Conservation (phyloP, 495 filamentous ascomycete species). For the Neurospora sp. region DNA sequence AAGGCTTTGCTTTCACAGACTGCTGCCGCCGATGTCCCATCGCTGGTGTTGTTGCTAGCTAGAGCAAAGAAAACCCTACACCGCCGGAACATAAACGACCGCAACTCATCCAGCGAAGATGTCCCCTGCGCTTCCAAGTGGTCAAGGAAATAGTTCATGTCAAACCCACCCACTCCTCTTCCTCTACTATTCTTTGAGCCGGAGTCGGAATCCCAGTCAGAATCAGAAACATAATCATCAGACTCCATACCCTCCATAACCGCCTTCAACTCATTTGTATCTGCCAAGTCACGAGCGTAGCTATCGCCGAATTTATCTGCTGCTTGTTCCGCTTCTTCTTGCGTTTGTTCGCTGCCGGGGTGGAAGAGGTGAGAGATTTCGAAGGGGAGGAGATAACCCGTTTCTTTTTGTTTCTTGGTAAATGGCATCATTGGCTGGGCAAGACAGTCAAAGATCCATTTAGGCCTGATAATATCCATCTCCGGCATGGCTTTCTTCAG, state of each 20-base stretch:
- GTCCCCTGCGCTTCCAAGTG: slow-evolving; percentile 48
- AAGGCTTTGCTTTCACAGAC: slow-evolving; percentile 10
- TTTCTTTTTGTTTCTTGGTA: slow-evolving; percentile 39
- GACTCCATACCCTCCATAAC: slow-evolving; percentile 40
- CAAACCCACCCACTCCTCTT: slow-evolving; percentile 11
- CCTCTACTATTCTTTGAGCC: background rate
- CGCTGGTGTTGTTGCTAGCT: background rate
- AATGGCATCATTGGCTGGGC: slow-evolving; percentile 38
- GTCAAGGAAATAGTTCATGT: slow-evolving; percentile 32
- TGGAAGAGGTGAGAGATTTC: slow-evolving; percentile 44
- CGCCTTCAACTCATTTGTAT: slow-evolving; percentile 50
- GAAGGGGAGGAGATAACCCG: slow-evolving; percentile 41
- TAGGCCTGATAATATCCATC: slow-evolving; percentile 62
- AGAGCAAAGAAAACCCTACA: slow-evolving; percentile 45
- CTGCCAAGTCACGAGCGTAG: slow-evolving; percentile 59
- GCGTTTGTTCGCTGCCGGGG: slow-evolving; percentile 22
- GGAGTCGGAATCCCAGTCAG: background rate
- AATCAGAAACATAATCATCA: background rate
- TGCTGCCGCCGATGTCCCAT: too few relatives aligned
- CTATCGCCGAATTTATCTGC: slow-evolving; percentile 76
- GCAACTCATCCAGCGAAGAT: slow-evolving; percentile 34
- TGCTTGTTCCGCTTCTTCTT: slow-evolving; percentile 30
- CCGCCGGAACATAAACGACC: slow-evolving; percentile 59
- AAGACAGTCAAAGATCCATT: slow-evolving; percentile 79
- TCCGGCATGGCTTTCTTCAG: slow-evolving; percentile 55